Conservation (phyloP, 2,329 filamentous ascomycete genomes). For the Hypomyces rosellus region DNA sequence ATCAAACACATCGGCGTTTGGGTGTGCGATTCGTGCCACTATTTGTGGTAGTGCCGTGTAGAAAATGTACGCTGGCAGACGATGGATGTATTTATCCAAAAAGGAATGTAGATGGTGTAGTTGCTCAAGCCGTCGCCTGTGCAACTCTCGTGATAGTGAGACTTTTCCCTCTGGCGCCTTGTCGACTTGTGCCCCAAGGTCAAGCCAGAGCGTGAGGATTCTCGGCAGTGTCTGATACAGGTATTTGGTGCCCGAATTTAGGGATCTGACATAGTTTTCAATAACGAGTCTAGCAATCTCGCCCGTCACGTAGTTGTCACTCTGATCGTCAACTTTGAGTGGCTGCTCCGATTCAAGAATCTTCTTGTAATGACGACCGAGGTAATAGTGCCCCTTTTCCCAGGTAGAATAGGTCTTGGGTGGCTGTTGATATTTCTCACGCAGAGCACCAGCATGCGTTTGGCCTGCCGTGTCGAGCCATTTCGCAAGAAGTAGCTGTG, state of each 20-base stretch:
- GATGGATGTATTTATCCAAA: conserved; percentile 69
- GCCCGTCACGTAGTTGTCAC: conserved; percentile 68
- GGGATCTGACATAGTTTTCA: conserved; percentile 84
- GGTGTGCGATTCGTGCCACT: conserved; percentile 90
- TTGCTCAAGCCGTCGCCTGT: conserved; percentile 54
- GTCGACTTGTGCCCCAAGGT: conserved; percentile 72
- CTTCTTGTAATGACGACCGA: conserved; percentile 96
- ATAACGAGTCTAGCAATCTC: conserved; percentile 84
- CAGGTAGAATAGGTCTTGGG: conserved; percentile 65
- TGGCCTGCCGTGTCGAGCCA: conserved; percentile 97
- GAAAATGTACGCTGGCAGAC: conserved; percentile 69
- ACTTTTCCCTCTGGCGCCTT: conserved; percentile 51
- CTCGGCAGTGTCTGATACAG: conserved; percentile 91
- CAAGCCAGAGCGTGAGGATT: conserved; percentile 88
- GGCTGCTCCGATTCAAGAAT: conserved; percentile 82
- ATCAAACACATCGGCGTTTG: conserved; percentile 69
- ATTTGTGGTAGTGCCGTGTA: conserved; percentile 85
- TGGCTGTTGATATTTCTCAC: conserved; percentile 76
- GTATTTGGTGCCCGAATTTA: conserved; percentile 88
- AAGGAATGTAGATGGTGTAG: conserved; percentile 66
- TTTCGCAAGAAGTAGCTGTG: conserved; percentile 84
- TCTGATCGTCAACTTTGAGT: conserved; percentile 70
- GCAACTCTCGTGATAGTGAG: conserved; percentile 46
- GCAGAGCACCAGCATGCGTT: conserved; percentile 73
- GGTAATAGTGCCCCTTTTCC: conserved; percentile 97